A percentile compares a stretch with the other conserved stretches of the same genome.
Evolutionary conservation across 768 basidiomycete genomes (phyloP).

Genomic region (Amanita pseudoporphyria): DNA sequence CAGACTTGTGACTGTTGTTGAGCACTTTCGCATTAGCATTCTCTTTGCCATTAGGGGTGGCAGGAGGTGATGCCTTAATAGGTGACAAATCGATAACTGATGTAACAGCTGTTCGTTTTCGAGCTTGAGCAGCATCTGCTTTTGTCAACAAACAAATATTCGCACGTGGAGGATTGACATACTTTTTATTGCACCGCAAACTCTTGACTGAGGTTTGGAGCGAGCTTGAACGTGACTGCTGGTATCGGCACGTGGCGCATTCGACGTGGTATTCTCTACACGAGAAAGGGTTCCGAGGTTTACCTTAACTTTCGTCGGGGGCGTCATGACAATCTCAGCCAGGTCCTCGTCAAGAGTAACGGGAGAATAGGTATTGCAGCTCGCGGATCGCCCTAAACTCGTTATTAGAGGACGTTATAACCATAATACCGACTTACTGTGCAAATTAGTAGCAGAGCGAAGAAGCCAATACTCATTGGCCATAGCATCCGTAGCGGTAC

Average conservation of each 20-base stretch:
- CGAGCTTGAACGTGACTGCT: conserved; percentile 19
- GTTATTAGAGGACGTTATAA: neutral
- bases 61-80: conserved; percentile 43
- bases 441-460: conserved; percentile 32
- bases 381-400: conserved; percentile 35
- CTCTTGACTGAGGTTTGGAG: conserved; percentile 37
- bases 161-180: neutral
- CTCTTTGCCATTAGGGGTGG: conserved; percentile 33
- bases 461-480: conserved; percentile 57
- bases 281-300: conserved; percentile 26
- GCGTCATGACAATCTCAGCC: conserved; percentile 26
- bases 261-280: conserved; percentile 15
- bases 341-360: conserved; percentile 42
- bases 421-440: conserved; percentile 1
- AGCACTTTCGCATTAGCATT: conserved; percentile 16
- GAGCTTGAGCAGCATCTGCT: conserved; percentile 20
- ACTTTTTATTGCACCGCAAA: conserved; percentile 26
- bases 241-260: neutral
- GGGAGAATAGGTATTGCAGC: conserved; percentile 35
- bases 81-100: conserved; percentile 34
- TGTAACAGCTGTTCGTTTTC: conserved; percentile 27
- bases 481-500: conserved; percentile 58
- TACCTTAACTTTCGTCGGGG: conserved; percentile 21
- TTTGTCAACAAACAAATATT: neutral
- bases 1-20: conserved; percentile 13